These are phyloP conservation scores for Colletotrichum lini DNA, from an alignment of 2,329 filamentous ascomycete genomes.

Conservation along the genomic window DNA sequence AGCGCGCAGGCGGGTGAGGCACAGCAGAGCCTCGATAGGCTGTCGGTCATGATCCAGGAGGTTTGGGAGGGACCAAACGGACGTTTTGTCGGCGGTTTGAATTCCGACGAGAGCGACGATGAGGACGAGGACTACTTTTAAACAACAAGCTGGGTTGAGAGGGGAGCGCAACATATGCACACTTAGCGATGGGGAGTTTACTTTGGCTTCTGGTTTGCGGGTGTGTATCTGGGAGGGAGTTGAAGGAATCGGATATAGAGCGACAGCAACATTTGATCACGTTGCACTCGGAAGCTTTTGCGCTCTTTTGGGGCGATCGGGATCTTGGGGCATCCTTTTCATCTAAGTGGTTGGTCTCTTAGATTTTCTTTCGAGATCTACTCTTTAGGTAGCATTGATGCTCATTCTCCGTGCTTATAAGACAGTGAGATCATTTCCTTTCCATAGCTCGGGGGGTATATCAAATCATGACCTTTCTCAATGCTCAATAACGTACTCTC, in stretches of 20 bases:
- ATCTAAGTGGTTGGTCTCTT: background rate
- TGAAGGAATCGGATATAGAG: background rate
- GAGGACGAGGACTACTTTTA: background rate
- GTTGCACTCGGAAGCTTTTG: too few relatives aligned
- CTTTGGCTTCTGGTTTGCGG: background rate
- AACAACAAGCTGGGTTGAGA: background rate
- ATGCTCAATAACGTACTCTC: constrained; percentile 14
- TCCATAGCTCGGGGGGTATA: constrained; percentile 39
- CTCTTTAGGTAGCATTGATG: constrained; percentile 4
- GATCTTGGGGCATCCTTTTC: background rate
- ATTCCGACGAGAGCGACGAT: constrained; percentile 23
- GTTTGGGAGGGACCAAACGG: constrained; percentile 27
- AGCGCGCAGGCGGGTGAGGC: constrained; percentile 33
- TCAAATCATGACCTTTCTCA: constrained; percentile 35
- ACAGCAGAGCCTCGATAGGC: constrained; percentile 25
- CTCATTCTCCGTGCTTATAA: background rate
- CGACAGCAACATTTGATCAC: background rate
- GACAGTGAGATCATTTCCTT: constrained; percentile 10
- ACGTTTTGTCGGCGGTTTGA: constrained; percentile 31
- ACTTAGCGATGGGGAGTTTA: background rate
- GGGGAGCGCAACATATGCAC: background rate
- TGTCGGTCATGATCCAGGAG: constrained; percentile 34
- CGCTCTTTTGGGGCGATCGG: background rate
- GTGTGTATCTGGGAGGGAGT: background rate
- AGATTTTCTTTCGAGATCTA: background rate